Percentiles rank a stretch among this genome's conserved stretches.
phyloP scores from a whole-genome alignment of 164 flowering plant species.

The Paratinospora sagittata region DNA sequence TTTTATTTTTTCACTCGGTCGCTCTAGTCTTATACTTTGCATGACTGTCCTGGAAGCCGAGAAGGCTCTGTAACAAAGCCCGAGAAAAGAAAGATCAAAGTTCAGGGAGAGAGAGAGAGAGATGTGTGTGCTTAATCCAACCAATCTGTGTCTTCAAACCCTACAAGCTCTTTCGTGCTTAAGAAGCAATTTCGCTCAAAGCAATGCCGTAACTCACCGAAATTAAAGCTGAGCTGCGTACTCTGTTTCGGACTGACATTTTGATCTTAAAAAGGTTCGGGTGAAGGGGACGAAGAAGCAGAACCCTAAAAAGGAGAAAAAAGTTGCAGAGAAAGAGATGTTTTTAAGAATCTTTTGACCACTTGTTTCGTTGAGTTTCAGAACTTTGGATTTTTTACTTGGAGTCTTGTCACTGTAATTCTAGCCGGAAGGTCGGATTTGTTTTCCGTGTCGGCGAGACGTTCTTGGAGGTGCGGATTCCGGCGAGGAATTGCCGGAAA shows the following conservation, averaged over 20 bases:
- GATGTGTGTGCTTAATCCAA: background rate
- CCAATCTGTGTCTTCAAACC: background rate
- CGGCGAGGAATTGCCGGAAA: background rate
- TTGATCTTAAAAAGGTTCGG: background rate
- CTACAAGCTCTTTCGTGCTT: background rate
- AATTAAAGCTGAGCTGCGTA: constrained; percentile 14
- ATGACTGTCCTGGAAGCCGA: background rate
- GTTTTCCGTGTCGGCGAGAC: background rate
- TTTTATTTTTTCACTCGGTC: too few relatives aligned
- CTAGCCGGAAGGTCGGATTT: background rate
- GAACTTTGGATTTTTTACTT: too few relatives aligned
- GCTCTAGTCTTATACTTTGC: too few relatives aligned
- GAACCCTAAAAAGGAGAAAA: background rate
- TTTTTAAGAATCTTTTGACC: background rate
- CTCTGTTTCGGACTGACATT: constrained; percentile 6
- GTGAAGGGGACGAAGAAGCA: too few relatives aligned
- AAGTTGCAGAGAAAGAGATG: background rate
- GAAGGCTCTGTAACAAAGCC: constrained; percentile 1
- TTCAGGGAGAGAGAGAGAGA: too few relatives aligned
- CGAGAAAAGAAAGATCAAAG: background rate
- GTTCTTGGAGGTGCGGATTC: background rate
- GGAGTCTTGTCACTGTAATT: constrained; percentile 5
- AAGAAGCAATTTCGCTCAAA: constrained; percentile 13
- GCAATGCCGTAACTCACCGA: constrained; percentile 22
- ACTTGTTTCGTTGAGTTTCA: background rate